Conservation (phyloP, 2,329 filamentous ascomycete genomes). For the Hymenoscyphus salicellus region DNA sequence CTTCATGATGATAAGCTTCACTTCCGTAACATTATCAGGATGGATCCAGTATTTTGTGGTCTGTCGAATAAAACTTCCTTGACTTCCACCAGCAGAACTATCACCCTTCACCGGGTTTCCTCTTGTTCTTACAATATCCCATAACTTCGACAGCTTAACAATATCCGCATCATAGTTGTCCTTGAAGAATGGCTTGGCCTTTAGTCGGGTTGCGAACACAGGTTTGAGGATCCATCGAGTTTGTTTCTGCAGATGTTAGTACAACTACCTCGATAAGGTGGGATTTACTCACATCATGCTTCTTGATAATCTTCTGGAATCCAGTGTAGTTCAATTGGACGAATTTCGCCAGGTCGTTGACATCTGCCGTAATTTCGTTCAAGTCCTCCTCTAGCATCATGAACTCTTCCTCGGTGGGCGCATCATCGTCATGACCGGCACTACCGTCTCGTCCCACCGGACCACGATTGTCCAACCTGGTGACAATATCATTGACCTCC, state of each 20-base stretch:
- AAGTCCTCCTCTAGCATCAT: conserved; percentile 89
- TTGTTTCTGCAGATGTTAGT: conserved; percentile 66
- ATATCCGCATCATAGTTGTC: conserved; percentile 98
- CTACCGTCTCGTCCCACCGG: conserved; percentile 38
- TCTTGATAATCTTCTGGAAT: conserved; percentile 99
- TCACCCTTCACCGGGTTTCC: conserved; percentile 92
- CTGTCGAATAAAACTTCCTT: conserved; percentile 94
- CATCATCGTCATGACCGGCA: conserved; percentile 43
- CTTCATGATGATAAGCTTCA: conserved; percentile 97
- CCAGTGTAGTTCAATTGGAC: conserved; percentile 98
- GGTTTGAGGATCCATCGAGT: conserved; percentile 91
- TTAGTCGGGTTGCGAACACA: conserved; percentile 91
- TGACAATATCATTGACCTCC: conserved; percentile 85
- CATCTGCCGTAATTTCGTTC: conserved; percentile 96
- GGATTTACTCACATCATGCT: conserved; percentile 74
- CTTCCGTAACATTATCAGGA: conserved; percentile 93
- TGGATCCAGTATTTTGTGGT: conserved; percentile 99
- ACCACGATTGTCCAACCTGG: conserved; percentile 64
- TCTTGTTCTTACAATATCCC: conserved; percentile 88
- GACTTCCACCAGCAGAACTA: conserved; percentile 81
- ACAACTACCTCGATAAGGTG: not conserved
- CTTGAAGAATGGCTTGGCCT: conserved; percentile 97
- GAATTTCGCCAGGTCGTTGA: conserved; percentile 96
- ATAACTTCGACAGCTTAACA: conserved; percentile 89
- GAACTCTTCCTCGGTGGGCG: conserved; percentile 86